Evolutionary conservation across 495 filamentous ascomycete species (phyloP).

Genomic region (Xylaria palmicola): DNA sequence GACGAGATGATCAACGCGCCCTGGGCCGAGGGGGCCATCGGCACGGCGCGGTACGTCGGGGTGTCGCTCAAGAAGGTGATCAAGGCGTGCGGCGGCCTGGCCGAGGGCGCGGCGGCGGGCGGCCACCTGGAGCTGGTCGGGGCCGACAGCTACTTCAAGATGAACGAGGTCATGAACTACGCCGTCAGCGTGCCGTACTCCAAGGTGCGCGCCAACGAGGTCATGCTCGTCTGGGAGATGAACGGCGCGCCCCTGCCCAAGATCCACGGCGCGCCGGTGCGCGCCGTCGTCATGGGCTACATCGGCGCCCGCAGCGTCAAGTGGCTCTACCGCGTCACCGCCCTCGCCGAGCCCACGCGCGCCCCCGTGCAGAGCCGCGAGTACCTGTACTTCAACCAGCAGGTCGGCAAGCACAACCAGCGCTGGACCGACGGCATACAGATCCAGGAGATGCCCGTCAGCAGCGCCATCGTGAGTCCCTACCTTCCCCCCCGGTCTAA

Average conservation of each 20-base stretch:
- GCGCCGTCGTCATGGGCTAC: conserved; percentile 62
- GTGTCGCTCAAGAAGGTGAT: conserved; percentile 65
- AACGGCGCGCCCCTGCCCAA: conserved; percentile 64
- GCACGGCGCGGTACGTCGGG: conserved; percentile 61
- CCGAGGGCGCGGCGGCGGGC: conserved; percentile 49
- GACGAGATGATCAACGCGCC: conserved; percentile 70
- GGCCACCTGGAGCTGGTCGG: conserved; percentile 67
- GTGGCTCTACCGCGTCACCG: conserved; percentile 57
- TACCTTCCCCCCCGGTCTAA: not conserved
- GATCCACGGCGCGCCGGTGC: conserved; percentile 64
- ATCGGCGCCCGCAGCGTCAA: conserved; percentile 59
- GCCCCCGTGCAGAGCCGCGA: conserved; percentile 51
- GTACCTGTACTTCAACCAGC: conserved; percentile 59
- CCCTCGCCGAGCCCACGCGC: conserved; percentile 40
- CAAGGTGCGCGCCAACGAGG: conserved; percentile 64
- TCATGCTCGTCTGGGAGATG: conserved; percentile 70
- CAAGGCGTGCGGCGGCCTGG: conserved; percentile 62
- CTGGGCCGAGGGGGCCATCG: conserved; percentile 67
- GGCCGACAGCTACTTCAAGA: conserved; percentile 67
- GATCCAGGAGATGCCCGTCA: conserved; percentile 66
- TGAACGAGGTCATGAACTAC: conserved; percentile 59
- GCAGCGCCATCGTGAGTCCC: conserved; percentile 49
- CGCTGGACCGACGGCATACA: conserved; percentile 52
- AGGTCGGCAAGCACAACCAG: conserved; percentile 62
- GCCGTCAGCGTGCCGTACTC: conserved; percentile 61